Evolutionary conservation across 805 yeast genomes (phyloP), one percentile per base, ranked within the genome.

Genomic region (Ogataea paraovalis): DNA sequence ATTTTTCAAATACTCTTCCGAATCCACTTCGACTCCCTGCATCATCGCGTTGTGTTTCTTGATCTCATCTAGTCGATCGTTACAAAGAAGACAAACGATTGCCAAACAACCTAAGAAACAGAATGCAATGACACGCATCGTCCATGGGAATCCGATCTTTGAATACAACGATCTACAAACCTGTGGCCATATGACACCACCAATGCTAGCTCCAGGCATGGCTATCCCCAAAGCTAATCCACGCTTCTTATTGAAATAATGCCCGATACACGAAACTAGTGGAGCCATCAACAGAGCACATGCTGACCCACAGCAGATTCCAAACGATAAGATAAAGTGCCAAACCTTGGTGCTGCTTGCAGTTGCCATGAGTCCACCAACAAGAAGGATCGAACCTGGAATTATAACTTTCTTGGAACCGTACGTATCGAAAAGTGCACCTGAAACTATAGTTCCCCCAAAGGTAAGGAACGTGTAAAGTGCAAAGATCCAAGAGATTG

Each of bases 401-500:
- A 66, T 50, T 4, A 67, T 57, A 50, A 74, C 58, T 16, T 67
- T 66, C 28, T 56, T 65, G 32, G 77, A 69, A 5, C 82, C 82
- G 49, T 62, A 68, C 25, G 64, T 60, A 47, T 76, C 82, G 54
- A 76, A 75, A 16, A 74, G 60, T 2, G 70, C 67, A 2, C 82
- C 80, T 5, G 73, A 68, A 38, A 75, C 59, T 40, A 75, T 60
- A 19, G 70, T 63, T 6, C 69, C 58, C 8, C 74, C 67, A 61
- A 47, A 82, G 49, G 50, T 75, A 70, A 54, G 72, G 57, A 65
- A 75, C 3, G 65, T 46, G 42, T 49, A 79, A 28, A 84, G 62
- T 1, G 89, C 80, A 58, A 85, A 86, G 48, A 85, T 77, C 94
- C 92, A 86, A 1, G 87, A 79, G 4, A 83, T 70, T 2, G 78